Base-by-base conservation (phyloP, 2,329 filamentous ascomycete genomes). In the Trichoderma hamatum region DNA sequence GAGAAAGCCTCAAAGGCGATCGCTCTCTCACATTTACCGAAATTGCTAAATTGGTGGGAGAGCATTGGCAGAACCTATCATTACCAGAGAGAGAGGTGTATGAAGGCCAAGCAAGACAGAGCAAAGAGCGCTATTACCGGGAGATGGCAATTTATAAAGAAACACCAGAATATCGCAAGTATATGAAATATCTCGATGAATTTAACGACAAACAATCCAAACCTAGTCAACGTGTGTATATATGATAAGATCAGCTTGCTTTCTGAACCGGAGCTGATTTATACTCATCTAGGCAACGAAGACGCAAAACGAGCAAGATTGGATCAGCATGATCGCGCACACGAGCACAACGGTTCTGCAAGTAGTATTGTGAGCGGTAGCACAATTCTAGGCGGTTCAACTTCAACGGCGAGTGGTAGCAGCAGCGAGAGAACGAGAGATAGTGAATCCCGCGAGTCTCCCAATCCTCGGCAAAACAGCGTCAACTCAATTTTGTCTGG, bases 41-140 rank as follows among this genome's bases (percentile, higher is more conserved):
- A 75, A 94, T 95, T 71, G 92, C 92, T 13, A 94, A 94, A 75
- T 82, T 93, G 1, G 92, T 94, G 1, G 92, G 92, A 7, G 92
- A 95, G 75, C 88, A 91, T 75, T 95, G 92, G 92, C 92, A 95
- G 76, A 89, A 88, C 64, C 80, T 95, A 10, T 83, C 87, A 2
- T 83, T 88, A 0, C 79, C 82, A 0, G 89, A 92, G 72, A 92
- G 92, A 74, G 92, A 93, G 75, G 84, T 85, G 0, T 95, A 87
- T 73, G 92, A 95, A 77, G 86, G 85, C 49, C 88, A 92, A 75
- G 92, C 92, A 28, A 89, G 90, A 70, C 80, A 85, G 19, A 90
- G 90, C 30, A 95, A 95, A 79, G 91, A 94, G 72, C 90, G 85
- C 72, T 95, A 93, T 76, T 91, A 91, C 72, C 83, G 85, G n/a